Base-by-base conservation (phyloP, 495 filamentous ascomycete genomes). In the Penicillium paradoxum region DNA sequence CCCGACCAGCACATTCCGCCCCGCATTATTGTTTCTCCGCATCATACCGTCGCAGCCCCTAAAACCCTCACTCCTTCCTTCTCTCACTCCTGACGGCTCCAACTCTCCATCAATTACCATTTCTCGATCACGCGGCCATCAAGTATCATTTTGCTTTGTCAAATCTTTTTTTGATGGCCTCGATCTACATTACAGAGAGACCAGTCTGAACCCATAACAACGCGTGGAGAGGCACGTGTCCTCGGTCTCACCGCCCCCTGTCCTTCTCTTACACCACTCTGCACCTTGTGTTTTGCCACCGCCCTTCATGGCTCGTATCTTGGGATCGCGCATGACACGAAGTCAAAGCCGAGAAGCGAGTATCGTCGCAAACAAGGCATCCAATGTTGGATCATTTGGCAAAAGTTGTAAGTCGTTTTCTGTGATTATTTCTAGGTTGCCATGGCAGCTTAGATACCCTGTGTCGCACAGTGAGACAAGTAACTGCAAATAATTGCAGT, bases 341-440 rank as follows among this genome's bases (percentile, higher is more conserved):
- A 67, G 66, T 39, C 59, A 61, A 36, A 65, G 61, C 39, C 64
- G 58, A 8, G 63, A 60, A 30, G 49, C 51, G 52, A 45, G 15
- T 8, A n/a, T 38, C 13, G 10, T 41, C n/a, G 14, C 18, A 42
- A 45, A 30, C 44, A 53, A 43, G 15, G 25, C n/a, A 25, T 29
- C 15, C 14, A 38, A 17, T 34, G 21, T 43, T 30, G 18, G 3
- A 29, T 18, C 19, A 15, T 18, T 24, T 1, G 44, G 39, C 25
- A 14, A 24, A 18, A 49, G 24, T 9, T 14, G 36, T 54, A 37
- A 38, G 51, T 34, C 6, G 21, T 25, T 25, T 18, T 6, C 32
- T 27, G 14, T 4, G 8, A 24, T 36, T 21, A 9, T 13, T 11
- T 25, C 21, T 19, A 10, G 24, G 36, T 41, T n/a, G 21, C 14